Percentiles rank a stretch among this genome's conserved stretches.
phyloP scores from a whole-genome alignment of 129 eudicot species.

The Daucus carota region DH1_v3.0 NC_030385.2:34984001-34984500 shows the following conservation, averaged over 20 bases:
- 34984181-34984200: constrained; percentile 66
- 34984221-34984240: constrained; percentile 4
- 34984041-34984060: not conserved
- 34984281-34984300: not conserved
- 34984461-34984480: not conserved
- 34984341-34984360: constrained; percentile 86
- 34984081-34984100: not conserved
- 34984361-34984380: constrained; percentile 93
- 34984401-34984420: constrained; percentile 82
- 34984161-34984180: constrained; percentile 60
- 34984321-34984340: constrained; percentile 53
- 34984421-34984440: constrained; percentile 69
- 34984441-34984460: not conserved
- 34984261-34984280: not conserved
- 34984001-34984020: not conserved
- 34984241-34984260: not conserved
- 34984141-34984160: constrained; percentile 64
- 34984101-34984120: constrained; percentile 10
- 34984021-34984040: not conserved
- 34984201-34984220: constrained; percentile 85
- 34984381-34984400: constrained; percentile 84
- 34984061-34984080: not conserved
- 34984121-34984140: constrained; percentile 64
- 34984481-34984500: not conserved
- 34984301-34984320: not conserved